Conservation (phyloP, 495 filamentous ascomycete species). For the Penicillium diatomitis region DNA sequence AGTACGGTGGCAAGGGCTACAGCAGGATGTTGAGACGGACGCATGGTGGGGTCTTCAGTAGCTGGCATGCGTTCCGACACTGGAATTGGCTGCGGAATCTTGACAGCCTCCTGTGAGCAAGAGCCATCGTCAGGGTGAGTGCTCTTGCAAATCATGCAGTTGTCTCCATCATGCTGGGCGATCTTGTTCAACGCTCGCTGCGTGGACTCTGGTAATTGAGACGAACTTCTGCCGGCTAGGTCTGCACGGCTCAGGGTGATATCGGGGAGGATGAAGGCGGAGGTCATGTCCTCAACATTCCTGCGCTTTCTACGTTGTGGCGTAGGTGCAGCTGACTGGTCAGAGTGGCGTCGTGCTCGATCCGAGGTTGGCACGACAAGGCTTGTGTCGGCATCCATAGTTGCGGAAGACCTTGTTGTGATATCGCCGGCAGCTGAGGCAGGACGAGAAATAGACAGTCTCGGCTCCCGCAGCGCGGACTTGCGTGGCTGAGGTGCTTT, state of each 20-base stretch:
- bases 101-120: slow-evolving; percentile 43
- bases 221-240: slow-evolving; percentile 22
- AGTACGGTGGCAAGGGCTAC: slow-evolving; percentile 70
- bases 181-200: slow-evolving; percentile 51
- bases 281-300: slow-evolving; percentile 58
- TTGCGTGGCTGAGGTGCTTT: slow-evolving; percentile 33
- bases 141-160: slow-evolving; percentile 67
- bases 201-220: slow-evolving; percentile 36
- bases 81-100: slow-evolving; percentile 57
- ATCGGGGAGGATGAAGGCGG: slow-evolving; percentile 68
- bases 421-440: slow-evolving; percentile 31
- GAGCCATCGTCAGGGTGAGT: slow-evolving; percentile 34
- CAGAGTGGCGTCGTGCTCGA: slow-evolving; percentile 39
- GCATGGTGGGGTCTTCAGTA: slow-evolving; percentile 65
- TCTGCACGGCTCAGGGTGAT: slow-evolving; percentile 46
- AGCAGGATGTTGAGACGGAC: slow-evolving; percentile 65
- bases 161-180: slow-evolving; percentile 55
- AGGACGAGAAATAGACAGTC: slow-evolving; percentile 21
- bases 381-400: slow-evolving; percentile 22
- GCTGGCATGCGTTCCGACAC: slow-evolving; percentile 57
- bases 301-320: slow-evolving; percentile 25
- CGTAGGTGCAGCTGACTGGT: slow-evolving; percentile 24
- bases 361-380: slow-evolving; percentile 22
- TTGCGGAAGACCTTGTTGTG: slow-evolving; percentile 20
- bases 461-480: slow-evolving; percentile 38